These are phyloP conservation scores for Diaporthe vaccinii DNA, from an alignment of 2,329 filamentous ascomycete genomes.

Conservation along the genomic window DNA sequence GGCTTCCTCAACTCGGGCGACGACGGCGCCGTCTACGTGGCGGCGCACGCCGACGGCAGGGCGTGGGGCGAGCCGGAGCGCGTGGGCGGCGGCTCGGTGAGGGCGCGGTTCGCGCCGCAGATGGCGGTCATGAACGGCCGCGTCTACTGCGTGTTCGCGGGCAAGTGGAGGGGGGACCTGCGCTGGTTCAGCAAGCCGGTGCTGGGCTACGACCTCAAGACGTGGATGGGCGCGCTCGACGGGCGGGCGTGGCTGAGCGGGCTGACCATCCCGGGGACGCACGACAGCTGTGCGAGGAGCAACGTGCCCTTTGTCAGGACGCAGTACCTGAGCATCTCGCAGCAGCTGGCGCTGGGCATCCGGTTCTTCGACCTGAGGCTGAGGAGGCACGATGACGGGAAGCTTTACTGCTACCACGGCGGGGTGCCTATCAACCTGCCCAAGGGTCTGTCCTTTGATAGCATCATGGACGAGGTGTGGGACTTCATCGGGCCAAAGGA, in stretches of 20 bases:
- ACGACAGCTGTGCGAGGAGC: constrained; percentile 68
- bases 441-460: constrained; percentile 71
- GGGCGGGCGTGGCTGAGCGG: constrained; percentile 71
- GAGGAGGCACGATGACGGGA: constrained; percentile 47
- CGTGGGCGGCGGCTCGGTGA: constrained; percentile 17
- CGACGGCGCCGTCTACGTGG: constrained; percentile 34
- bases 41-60: constrained; percentile 33
- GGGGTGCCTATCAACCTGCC: constrained; percentile 78
- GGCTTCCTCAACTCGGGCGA: constrained; percentile 35
- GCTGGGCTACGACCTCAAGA: constrained; percentile 54
- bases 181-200: constrained; percentile 53
- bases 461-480: constrained; percentile 70
- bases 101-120: constrained; percentile 37
- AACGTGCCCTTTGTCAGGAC: constrained; percentile 76
- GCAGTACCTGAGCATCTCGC: constrained; percentile 72
- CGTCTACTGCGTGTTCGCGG: constrained; percentile 40
- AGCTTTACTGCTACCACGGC: constrained; percentile 78
- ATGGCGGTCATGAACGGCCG: constrained; percentile 39
- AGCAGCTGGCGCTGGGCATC: constrained; percentile 78
- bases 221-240: constrained; percentile 74
- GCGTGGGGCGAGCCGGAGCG: constrained; percentile 26
- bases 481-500: constrained; percentile 68
- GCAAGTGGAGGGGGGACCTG: constrained; percentile 48
- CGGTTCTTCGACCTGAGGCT: constrained; percentile 81
- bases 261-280: constrained; percentile 79